Evolutionary conservation across 1,284 basidiomycete species (phyloP), one percentile per base, ranked within the genome.

Genomic region (Prillingera fragicola): DNA sequence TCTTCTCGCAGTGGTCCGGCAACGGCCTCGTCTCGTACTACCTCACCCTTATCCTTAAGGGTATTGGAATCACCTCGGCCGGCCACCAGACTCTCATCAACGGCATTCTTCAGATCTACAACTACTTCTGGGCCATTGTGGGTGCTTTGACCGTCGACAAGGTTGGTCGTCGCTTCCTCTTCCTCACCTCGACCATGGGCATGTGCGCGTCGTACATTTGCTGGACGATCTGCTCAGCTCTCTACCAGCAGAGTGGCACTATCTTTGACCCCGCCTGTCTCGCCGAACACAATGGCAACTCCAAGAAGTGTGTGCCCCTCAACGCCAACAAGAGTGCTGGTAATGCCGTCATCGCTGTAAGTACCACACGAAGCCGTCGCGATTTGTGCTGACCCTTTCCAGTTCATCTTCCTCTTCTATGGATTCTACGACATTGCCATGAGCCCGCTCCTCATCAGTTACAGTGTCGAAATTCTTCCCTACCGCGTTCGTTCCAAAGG

Each of bases 171-270:
- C 57, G 70, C 33, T 44, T 43, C n/a, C 51, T 62, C 8, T 68
- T 63, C 43, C 58, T 87, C 52, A 71, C 71, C 25, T 85, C 81
- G 0, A 74, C 74, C 12, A 60, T 56, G n/a, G 79, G 81, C 54
- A 88, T 88, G 84, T 62, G 79, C 17, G 36, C 85, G 67, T 86
- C 82, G 74, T 63, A 62, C 52, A 43, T 56, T 12, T 62, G 82
- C 47, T 84, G 85, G 73, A 87, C 85, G 1, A 76, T 82, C 43
- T 81, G 81, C 67, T 81, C 81, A 15, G 80, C 82, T 1, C 60
- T 77, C 38, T 87, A 58, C 53, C 27, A 53, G n/a, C 33, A 38
- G 27, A 33, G 28, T 4, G n/a, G n/a, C n/a, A 52, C 67, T 8
- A 60, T 66, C 1, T 48, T 31, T 10, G 29, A 31, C 29, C 29